Conservation (phyloP, 495 filamentous ascomycete species). For the Aspergillus steynii region DNA sequence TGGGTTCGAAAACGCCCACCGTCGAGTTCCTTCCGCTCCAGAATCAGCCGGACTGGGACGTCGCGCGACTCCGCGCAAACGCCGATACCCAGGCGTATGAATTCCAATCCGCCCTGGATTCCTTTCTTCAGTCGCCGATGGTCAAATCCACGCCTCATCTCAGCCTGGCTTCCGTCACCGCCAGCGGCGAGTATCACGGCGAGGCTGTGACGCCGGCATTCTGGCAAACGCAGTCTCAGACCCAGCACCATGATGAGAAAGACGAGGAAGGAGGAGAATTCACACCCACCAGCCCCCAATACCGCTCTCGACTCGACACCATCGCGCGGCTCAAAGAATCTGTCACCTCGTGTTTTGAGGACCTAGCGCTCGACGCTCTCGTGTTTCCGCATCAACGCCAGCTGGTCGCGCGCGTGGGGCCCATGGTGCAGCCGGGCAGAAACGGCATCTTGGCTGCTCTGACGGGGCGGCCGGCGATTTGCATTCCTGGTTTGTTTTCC, state of each 20-base stretch:
- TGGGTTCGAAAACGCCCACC: conserved; percentile 26
- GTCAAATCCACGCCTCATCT: conserved; percentile 25
- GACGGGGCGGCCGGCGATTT: conserved; percentile 63
- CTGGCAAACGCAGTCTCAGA: conserved; percentile 9
- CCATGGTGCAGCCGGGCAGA: conserved; percentile 53
- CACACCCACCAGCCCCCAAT: conserved; percentile 46
- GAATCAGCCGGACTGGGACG: conserved; percentile 49
- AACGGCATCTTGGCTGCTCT: conserved; percentile 67
- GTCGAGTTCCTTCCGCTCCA: conserved; percentile 39
- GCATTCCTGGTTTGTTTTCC: conserved; percentile 47
- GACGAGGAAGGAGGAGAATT: conserved; percentile 20
- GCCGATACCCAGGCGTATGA: conserved; percentile 62
- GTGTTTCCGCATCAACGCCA: conserved; percentile 69
- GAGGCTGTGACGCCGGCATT: conserved; percentile 48
- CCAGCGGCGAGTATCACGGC: conserved; percentile 55
- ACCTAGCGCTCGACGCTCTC: conserved; percentile 53
- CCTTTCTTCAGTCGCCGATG: conserved; percentile 36
- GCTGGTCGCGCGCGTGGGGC: conserved; percentile 58
- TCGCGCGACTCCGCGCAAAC: conserved; percentile 37
- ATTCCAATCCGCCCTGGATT: conserved; percentile 52
- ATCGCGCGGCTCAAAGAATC: conserved; percentile 50
- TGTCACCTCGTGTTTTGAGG: conserved; percentile 47
- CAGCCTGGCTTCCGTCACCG: conserved; percentile 53
- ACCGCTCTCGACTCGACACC: conserved; percentile 36
- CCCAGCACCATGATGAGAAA: background rate